Evolutionary conservation across 306 rosid species (phyloP).

Genomic region (Begonia loranthoides): DNA sequence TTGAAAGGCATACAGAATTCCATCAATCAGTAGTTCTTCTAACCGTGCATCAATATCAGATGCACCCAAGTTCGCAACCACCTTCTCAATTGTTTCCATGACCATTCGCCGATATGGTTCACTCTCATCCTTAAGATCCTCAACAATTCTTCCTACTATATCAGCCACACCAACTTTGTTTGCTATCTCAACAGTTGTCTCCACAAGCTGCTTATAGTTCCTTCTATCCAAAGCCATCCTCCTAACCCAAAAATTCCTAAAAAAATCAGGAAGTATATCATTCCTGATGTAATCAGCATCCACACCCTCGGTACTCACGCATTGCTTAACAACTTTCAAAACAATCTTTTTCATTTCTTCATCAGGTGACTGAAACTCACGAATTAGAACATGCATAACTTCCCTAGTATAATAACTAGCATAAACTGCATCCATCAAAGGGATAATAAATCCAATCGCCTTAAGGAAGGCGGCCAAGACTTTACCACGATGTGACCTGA

Average conservation of each 20-base stretch:
- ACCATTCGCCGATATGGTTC: conserved; percentile 97
- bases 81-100: conserved; percentile 97
- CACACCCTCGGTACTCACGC: conserved; percentile 94
- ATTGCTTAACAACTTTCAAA: conserved; percentile 89
- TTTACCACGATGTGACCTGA: conserved; percentile 92
- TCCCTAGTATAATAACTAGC: conserved; percentile 93
- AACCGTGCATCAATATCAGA: conserved; percentile 80
- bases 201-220: conserved; percentile 85
- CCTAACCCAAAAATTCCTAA: conserved; percentile 89
- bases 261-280: conserved; percentile 80
- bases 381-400: conserved; percentile 80
- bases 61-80: conserved; percentile 83
- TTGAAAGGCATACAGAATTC: conserved; percentile 93
- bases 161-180: conserved; percentile 95
- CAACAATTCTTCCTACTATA: conserved; percentile 85
- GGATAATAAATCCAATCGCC: conserved; percentile 92
- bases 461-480: conserved; percentile 88
- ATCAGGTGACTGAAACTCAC: conserved; percentile 96
- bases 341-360: conserved; percentile 99
- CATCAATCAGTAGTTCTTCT: conserved; percentile 93
- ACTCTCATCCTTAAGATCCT: conserved; percentile 97
- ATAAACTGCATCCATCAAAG: conserved; percentile 84
- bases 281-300: conserved; percentile 73
- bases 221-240: conserved; percentile 97
- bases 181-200: conserved; percentile 91